Evolutionary conservation across 2,329 filamentous ascomycete species (phyloP), one percentile per base, ranked within the genome.

Genomic region (Colletotrichum nymphaeae): DNA sequence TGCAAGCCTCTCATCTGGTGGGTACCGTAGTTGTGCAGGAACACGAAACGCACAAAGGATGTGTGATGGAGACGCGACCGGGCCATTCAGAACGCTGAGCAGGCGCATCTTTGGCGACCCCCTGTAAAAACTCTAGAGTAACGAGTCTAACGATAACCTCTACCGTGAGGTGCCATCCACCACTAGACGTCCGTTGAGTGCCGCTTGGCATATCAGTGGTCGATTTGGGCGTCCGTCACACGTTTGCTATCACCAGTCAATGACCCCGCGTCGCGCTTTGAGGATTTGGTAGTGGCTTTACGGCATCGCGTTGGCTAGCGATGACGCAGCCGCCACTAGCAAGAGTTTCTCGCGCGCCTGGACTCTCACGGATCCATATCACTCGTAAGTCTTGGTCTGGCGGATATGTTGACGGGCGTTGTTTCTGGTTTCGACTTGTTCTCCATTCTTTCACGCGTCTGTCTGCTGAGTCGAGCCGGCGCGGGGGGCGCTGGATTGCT

Each of bases 31-130:
- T 72, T 74, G 71, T 74, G 56, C 71, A 74, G 71, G 56, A 67
- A 74, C 49, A 60, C 68, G 68, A 74, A 72, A 74, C 72, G 32
- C 72, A 74, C 72, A 74, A 74, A 74, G 63, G 63, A 73, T 72
- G 60, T 46, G 62, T 63, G 67, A 73, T 73, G 60, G 71, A 62
- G 52, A 37, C 59, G 14, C 14, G 52, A 22, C 56, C 26, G 57
- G 63, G 56, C 72, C 72, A 74, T 63, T 74, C 60, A 74, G 62
- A 63, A 26, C 52, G 37, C 56, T 57, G 24, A 37, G n/a, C 62
- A 35, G 71, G 42, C 64, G 58, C 70, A 37, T 53, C 42, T 57
- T 46, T 19, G 67, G 46, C 24, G 46, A 46, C 60, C 69, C 55
- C 57, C 56, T 63, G 57, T 63, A 35, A 57, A 37, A 57, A 67